Evolutionary conservation across 176 grass and related monocot species (phyloP).

Genomic region (Musa itinerans): DNA sequence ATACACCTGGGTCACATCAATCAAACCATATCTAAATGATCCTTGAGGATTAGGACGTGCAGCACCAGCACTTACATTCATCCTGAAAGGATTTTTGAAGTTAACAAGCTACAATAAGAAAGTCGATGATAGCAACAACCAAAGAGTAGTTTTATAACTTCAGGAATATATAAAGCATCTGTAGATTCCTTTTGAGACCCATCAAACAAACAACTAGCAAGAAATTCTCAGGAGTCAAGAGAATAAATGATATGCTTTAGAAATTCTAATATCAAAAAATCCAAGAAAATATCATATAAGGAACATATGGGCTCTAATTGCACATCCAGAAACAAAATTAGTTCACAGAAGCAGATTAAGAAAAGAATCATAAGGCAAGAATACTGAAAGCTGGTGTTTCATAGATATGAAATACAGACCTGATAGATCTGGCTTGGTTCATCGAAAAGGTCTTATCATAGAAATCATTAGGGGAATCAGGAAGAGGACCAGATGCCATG

Average conservation of each 20-base stretch:
- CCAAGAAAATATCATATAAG: neutral
- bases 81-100: neutral
- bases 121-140: neutral
- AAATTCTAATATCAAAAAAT: neutral
- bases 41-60: conserved; percentile 18
- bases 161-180: no score
- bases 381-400: neutral
- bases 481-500: conserved; percentile 20
- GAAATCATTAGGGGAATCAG: conserved; percentile 23
- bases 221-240: no score
- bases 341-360: neutral
- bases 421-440: conserved; percentile 33
- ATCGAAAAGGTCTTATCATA: conserved; percentile 27
- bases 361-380: neutral
- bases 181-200: no score
- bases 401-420: neutral
- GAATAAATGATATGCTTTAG: neutral
- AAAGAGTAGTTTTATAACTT: neutral
- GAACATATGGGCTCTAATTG: neutral
- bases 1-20: conserved; percentile 15
- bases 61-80: conserved; percentile 8
- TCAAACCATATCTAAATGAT: conserved; percentile 15
- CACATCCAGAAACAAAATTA: neutral
- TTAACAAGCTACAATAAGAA: neutral
- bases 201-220: no score